Evolutionary conservation across 164 flowering plant genomes (phyloP).

Genomic region (Echeveria elegans): DNA sequence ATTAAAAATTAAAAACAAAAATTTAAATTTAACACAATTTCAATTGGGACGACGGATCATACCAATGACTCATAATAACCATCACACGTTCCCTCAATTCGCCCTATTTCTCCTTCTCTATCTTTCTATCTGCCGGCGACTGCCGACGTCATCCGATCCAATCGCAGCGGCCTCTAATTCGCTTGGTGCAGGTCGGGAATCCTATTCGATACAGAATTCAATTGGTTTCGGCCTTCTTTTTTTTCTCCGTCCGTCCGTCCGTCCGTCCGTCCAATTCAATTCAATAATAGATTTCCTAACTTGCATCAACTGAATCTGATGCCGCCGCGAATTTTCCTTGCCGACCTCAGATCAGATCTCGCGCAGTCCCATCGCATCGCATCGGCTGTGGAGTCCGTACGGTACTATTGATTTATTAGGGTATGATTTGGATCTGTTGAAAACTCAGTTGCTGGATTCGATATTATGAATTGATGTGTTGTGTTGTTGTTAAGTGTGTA

Average conservation of each 20-base stretch:
- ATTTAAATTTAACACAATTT: too few species aligned
- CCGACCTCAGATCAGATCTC: background rate
- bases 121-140: background rate
- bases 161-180: background rate
- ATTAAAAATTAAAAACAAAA: too few species aligned
- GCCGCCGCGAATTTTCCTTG: background rate
- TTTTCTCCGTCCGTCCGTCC: too few species aligned
- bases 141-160: background rate
- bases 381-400: background rate
- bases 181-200: slow-evolving; percentile 9
- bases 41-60: too few species aligned
- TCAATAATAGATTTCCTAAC: background rate
- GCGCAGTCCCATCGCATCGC: background rate
- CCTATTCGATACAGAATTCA: background rate
- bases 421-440: too few species aligned
- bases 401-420: too few species aligned
- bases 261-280: too few species aligned
- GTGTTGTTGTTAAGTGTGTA: too few species aligned
- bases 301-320: slow-evolving; percentile 4
- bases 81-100: background rate
- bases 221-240: too few species aligned
- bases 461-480: too few species aligned
- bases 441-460: too few species aligned
- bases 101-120: background rate
- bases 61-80: background rate